Percentiles rank a stretch among this genome's conserved stretches.
Conservation (phyloP, 2,329 filamentous ascomycete species). For the Domatiomyces globalis region DNA sequence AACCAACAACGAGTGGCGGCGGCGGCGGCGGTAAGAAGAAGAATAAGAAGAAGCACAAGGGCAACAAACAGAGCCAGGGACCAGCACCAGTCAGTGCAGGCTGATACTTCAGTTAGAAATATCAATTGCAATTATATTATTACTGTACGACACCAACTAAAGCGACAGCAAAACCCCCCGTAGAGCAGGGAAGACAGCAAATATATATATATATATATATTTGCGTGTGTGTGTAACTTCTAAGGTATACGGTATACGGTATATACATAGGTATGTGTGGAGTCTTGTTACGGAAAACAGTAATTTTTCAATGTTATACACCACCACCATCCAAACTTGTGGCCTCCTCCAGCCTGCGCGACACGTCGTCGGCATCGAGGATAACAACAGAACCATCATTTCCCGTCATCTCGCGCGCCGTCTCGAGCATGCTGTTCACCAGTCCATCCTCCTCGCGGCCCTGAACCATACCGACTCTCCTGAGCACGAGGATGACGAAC, state of each 20-base stretch:
- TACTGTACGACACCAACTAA: background rate
- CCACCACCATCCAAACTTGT: background rate
- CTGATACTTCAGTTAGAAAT: background rate
- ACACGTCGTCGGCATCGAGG: background rate
- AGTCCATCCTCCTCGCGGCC: conserved; percentile 10
- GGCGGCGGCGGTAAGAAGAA: conserved; percentile 1
- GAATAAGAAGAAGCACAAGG: conserved; percentile 2
- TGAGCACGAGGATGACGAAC: conserved; percentile 21
- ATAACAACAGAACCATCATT: background rate
- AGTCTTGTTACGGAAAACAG: background rate
- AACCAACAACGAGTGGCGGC: background rate
- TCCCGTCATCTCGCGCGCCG: background rate
- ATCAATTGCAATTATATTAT: background rate
- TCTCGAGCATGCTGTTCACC: background rate
- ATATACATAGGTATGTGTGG: no score
- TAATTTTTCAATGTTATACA: background rate
- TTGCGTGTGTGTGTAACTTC: background rate
- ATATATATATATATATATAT: conserved; percentile 5
- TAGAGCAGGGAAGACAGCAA: no score
- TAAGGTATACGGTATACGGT: no score
- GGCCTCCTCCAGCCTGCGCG: background rate
- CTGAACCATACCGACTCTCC: conserved; percentile 24
- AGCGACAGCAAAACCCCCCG: background rate
- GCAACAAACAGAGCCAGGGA: background rate
- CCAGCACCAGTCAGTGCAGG: background rate